These are phyloP conservation scores for Suillus hirtellus DNA, from an alignment of 768 basidiomycete species.

Conservation along the genomic window DNA sequence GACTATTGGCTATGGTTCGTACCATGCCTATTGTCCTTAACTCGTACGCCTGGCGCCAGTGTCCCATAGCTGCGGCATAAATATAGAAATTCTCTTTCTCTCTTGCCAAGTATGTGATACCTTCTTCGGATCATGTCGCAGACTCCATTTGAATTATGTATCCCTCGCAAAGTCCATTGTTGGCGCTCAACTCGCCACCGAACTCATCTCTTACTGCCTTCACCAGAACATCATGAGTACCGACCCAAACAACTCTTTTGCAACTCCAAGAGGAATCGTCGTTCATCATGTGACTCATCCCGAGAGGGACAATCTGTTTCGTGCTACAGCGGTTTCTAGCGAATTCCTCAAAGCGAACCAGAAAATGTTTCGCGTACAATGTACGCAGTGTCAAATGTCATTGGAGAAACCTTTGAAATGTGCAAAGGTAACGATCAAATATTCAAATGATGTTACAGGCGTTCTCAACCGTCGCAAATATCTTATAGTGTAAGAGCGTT, in stretches of 20 bases:
- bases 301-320: background rate
- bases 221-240: background rate
- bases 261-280: background rate
- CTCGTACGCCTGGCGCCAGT: too few relatives aligned
- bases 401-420: constrained; percentile 4
- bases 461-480: background rate
- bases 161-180: too few relatives aligned
- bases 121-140: too few relatives aligned
- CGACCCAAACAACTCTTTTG: background rate
- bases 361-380: background rate
- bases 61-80: too few relatives aligned
- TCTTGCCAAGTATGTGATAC: too few relatives aligned
- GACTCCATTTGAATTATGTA: too few relatives aligned
- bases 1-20: too few relatives aligned
- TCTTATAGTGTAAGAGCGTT: background rate
- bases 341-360: background rate
- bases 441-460: background rate
- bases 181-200: background rate
- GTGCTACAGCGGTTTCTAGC: background rate
- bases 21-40: too few relatives aligned
- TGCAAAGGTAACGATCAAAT: background rate
- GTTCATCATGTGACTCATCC: background rate
- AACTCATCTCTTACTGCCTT: background rate
- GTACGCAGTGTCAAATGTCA: background rate
- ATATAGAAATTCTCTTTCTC: too few relatives aligned